phyloP scores from a whole-genome alignment of 768 basidiomycete genomes.

The Dioszegia hungarica region DNA sequence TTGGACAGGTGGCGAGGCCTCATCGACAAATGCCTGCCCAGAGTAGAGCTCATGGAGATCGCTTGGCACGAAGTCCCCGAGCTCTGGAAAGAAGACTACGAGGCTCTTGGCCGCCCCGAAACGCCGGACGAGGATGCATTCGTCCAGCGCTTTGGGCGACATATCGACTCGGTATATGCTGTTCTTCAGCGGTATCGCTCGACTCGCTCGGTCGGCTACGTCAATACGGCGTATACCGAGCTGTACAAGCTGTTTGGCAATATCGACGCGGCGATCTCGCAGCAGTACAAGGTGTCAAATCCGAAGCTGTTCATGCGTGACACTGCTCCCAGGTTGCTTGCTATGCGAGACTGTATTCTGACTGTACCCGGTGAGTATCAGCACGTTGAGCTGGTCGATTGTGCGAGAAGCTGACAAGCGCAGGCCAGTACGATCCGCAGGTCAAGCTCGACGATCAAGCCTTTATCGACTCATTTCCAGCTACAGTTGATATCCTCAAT shows the following conservation, averaged over 20 bases:
- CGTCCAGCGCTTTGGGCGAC: slow-evolving; percentile 34
- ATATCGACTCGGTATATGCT: slow-evolving; percentile 21
- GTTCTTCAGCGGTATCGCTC: slow-evolving; percentile 21
- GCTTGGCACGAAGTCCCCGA: slow-evolving; percentile 34
- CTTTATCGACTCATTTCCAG: slow-evolving; percentile 41
- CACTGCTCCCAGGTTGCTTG: slow-evolving; percentile 39
- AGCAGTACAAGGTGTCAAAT: slow-evolving; percentile 39
- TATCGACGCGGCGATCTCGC: slow-evolving; percentile 34
- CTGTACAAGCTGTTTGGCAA: slow-evolving; percentile 42
- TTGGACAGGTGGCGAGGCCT: slow-evolving; percentile 31
- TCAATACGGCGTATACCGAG: slow-evolving; percentile 31
- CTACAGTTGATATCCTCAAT: slow-evolving; percentile 39
- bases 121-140: slow-evolving; percentile 47
- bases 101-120: slow-evolving; percentile 20
- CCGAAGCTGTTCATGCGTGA: slow-evolving; percentile 34
- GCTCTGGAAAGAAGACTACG: slow-evolving; percentile 34
- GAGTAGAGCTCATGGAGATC: slow-evolving; percentile 38
- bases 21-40: slow-evolving; percentile 36
- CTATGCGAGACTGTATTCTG: slow-evolving; percentile 38
- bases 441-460: slow-evolving; percentile 41
- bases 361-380: slow-evolving; percentile 42
- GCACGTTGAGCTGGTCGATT: not conserved
- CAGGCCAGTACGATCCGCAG: slow-evolving; percentile 42
- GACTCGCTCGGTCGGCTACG: slow-evolving; percentile 21
- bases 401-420: too few relatives aligned